Base-by-base conservation (phyloP, 129 eudicot species). In the Cynara cardunculus region DNA sequence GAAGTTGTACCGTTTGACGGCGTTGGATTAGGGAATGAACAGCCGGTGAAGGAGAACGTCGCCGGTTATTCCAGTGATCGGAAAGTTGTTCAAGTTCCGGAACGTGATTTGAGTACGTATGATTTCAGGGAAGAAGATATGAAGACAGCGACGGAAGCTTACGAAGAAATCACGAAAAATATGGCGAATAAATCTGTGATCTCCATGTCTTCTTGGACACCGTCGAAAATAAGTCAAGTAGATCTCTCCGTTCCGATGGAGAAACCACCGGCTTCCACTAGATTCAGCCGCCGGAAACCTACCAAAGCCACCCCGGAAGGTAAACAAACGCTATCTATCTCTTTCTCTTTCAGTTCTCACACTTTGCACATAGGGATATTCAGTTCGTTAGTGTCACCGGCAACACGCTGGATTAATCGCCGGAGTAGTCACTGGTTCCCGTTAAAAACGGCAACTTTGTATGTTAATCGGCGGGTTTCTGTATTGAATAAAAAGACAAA, bases 241-340 rank as follows among this genome's bases (percentile, higher is more conserved):
- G 85, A 72, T 66, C 31, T 67, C 37, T 82, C 78, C 25, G 34
- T 75, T 71, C 66, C 85, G 75, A 7, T 21, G 53, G 88, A 85
- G 83, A 89, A 87, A 75, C 94, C 91, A 72, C 92, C 91, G 46
- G 87, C 61, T 32, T 91, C 97, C n/a, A 79, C 87, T n/a, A 90
- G 93, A 69, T 85, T 94, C 74, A 80, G 81, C 72, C 88, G 85
- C 72, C 90, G 93, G 74, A 92, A 85, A 83, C 35, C 78, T n/a
- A 86, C 80, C 25, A 88, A 83, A 76, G 75, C 87, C 67, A 86
- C 80, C 69, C 78, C 85, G 1, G 93, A 94, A 87, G 97, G 98
- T 94, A 89, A 44, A 41, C 53, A 41, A 41, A 11, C 53, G 11
- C 53, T 11, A 16, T 31, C 4, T 31, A n/a, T 34, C 12, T 41